A percentile compares a stretch with the other conserved stretches of the same genome.
Conservation (phyloP, 768 basidiomycete species). For the Lactifluus subvellereus region DNA sequence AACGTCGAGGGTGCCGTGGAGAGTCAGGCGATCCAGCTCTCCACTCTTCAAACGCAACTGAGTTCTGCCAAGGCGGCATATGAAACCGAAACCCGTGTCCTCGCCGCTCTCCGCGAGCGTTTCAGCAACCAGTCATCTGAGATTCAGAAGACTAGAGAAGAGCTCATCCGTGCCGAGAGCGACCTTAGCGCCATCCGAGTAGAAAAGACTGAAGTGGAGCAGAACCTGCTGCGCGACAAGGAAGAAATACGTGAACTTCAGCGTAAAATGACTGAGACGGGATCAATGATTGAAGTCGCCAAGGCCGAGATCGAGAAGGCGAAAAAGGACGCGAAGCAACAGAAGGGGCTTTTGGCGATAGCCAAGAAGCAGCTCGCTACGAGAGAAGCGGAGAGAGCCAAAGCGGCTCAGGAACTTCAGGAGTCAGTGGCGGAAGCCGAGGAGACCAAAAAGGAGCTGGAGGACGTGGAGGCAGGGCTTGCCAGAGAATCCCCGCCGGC, state of each 20-base stretch:
- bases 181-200: conserved; percentile 83
- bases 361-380: conserved; percentile 88
- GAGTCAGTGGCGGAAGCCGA: conserved; percentile 54
- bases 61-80: conserved; percentile 78
- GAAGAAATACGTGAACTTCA: conserved; percentile 88
- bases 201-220: conserved; percentile 90
- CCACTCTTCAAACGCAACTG: conserved; percentile 77
- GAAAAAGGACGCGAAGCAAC: conserved; percentile 92
- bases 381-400: conserved; percentile 72
- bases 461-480: conserved; percentile 48
- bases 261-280: conserved; percentile 74
- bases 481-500: conserved; percentile 30
- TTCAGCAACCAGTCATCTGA: conserved; percentile 59
- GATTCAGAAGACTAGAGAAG: conserved; percentile 64
- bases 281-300: conserved; percentile 60
- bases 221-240: conserved; percentile 81
- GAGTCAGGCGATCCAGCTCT: conserved; percentile 66
- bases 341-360: conserved; percentile 92
- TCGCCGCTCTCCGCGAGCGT: conserved; percentile 64
- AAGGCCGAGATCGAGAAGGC: conserved; percentile 79
- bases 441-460: conserved; percentile 49
- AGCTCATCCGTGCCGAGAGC: conserved; percentile 86
- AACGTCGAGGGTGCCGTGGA: conserved; percentile 59
- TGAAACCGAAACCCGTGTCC: conserved; percentile 72
- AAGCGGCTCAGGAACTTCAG: conserved; percentile 64